Percentiles rank a stretch among this genome's conserved stretches.
Evolutionary conservation across 148 eudicot genomes (phyloP).

Genomic region (Silene latifolia): DNA sequence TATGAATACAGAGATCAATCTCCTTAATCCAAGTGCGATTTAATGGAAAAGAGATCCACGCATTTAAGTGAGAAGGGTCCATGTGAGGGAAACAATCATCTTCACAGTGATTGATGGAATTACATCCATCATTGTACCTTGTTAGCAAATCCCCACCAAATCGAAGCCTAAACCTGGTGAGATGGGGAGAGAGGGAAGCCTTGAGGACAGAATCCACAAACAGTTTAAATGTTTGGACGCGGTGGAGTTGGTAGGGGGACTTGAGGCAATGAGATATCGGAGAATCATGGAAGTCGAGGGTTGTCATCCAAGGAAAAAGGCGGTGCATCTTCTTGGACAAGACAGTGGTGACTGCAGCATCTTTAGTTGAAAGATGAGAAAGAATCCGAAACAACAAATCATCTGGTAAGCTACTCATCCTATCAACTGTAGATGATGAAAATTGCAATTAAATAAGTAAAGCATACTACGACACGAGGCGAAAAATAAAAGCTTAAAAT

Average conservation of each 20-base stretch:
- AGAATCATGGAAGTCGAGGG: not conserved
- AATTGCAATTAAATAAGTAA: no score
- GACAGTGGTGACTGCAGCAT: conserved; percentile 1
- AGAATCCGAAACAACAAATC: conserved; percentile 7
- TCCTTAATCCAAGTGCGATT: conserved; percentile 8
- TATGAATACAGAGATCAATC: conserved; percentile 10
- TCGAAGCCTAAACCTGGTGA: conserved; percentile 7
- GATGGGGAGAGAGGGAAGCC: not conserved
- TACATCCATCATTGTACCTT: not conserved
- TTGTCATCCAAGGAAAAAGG: not conserved
- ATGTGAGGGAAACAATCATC: not conserved
- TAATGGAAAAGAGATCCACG: conserved; percentile 11
- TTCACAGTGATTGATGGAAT: not conserved
- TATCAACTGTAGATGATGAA: no score
- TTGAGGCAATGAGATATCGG: not conserved
- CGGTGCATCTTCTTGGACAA: not conserved
- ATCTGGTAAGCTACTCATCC: conserved; percentile 6
- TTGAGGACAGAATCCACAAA: not conserved
- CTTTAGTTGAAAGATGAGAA: conserved; percentile 2
- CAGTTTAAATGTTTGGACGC: not conserved
- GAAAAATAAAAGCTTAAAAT: no score
- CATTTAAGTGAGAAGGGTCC: not conserved
- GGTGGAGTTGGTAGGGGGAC: not conserved
- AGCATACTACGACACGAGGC: no score
- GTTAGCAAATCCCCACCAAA: not conserved